Evolutionary conservation across 1,139 yeast genomes (phyloP), one percentile per base, ranked within the genome.

Genomic region (Arxiozyma telluris): DNA sequence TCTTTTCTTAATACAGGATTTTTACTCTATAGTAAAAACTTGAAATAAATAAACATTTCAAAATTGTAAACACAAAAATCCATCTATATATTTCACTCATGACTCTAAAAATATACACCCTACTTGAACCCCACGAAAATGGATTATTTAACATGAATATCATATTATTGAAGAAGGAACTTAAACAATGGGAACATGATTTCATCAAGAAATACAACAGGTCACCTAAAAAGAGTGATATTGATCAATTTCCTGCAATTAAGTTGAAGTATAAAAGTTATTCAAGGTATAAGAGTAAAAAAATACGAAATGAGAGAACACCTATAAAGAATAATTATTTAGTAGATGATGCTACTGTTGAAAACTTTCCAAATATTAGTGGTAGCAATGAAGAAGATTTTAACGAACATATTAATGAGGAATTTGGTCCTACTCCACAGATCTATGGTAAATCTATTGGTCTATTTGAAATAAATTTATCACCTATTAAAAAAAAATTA

Each of bases 371-470:
- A 34, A 34, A 12, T 12, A 34, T 3, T 15, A 15, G 39, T 34
- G 6, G 2, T 11, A 43, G 30, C 21, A 41, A 25, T 38, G 41
- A 39, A 39, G 25, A 39, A n/a, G 34, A 38, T 17, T 34, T 34
- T 34, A 34, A 34, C 17, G 46, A 17, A 15, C 8, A 25, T 12
- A 15, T 45, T 9, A 45, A 45, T 45, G 48, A 45, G 22, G 49
- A 46, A 7, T 46, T 68, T 39, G 72, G 72, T 1, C 72, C 72
- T 12, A 69, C 72, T 0, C 72, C 72, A 4, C 72, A 69, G 52
- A 61, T 69, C 21, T 59, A 63, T 47, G 72, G 72, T 4, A 66
- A 65, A 52, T 62, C 68, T 8, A 60, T 67, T 20, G 62, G 71
- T 47, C 61, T 69, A 17, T 64, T 68, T 43, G 72, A 68, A 41